Base-by-base conservation (phyloP, 2,329 filamentous ascomycete species). In the Fusarium aywerte region DNA sequence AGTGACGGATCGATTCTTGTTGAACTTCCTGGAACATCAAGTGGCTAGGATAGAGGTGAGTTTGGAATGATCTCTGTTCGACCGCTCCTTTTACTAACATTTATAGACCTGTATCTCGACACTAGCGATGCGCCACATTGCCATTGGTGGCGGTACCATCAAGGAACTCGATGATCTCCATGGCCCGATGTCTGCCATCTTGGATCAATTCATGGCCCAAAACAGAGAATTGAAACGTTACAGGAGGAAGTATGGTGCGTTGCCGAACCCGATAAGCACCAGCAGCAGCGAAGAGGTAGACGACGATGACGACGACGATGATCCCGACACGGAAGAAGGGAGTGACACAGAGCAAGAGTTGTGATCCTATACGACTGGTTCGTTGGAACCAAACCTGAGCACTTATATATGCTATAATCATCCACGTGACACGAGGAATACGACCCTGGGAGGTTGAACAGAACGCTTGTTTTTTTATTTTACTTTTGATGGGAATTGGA, bases 41-140 rank as follows among this genome's bases (percentile, higher is more conserved):
- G 91, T 99, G 71, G 94, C 92, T 76, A 89, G 96, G 74, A 96
- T 99, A 76, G 96, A 99, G 89, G 93, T 96, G 83, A 80, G 90
- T 50, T 58, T 33, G 94, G 98, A 88, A 92, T 95, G 83, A 80
- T 89, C 15, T 18, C 33, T 11, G 6, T 12, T 20, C 43, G 15
- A 39, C 11, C 31, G 15, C 47, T 25, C n/a, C 21, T 23, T 49
- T 53, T 44, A 47, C 73, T 79, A 69, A 78, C 62, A 15, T 38
- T 16, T 11, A 53, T 69, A 96, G 93, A 90, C 92, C 50, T 96
- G 92, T 75, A 86, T 94, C 70, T 91, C 90, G 31, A 93, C 92
- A 1, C 85, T 97, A 49, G 83, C 88, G 13, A 83, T 97, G 72
- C 90, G 95, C 47, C 90, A 97, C 77, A 86, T 96, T 77, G 87